Conservation (phyloP, 2,329 filamentous ascomycete species). For the Ophiostoma australiae region DNA sequence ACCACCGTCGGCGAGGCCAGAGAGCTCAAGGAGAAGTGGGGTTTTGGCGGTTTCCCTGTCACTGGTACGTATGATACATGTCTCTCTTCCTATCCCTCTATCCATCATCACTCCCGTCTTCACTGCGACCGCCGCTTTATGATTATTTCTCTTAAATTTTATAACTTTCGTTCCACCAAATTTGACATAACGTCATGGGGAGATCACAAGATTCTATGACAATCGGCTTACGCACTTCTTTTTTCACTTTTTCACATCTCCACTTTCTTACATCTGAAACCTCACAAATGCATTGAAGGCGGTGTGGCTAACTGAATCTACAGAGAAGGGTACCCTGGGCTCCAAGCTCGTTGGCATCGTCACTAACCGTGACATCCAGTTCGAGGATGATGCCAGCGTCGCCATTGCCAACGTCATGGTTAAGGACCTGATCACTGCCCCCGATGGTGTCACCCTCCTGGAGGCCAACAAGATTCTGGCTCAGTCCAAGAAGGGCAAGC, state of each 20-base stretch:
- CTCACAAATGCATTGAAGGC: background rate
- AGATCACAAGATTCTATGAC: conserved; percentile 45
- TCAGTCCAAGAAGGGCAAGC: conserved; percentile 97
- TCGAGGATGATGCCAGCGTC: conserved; percentile 69
- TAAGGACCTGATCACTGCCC: conserved; percentile 89
- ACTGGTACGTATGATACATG: conserved; percentile 67
- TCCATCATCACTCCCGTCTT: conserved; percentile 31
- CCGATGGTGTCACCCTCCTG: conserved; percentile 70
- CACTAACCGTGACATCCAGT: conserved; percentile 96
- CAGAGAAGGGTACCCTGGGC: conserved; percentile 86
- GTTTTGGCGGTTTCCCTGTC: conserved; percentile 96
- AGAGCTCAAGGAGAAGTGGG: conserved; percentile 94
- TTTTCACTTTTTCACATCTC: conserved; percentile 18
- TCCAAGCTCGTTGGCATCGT: conserved; percentile 97
- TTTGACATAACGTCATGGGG: conserved; percentile 82
- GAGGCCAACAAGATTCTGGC: conserved; percentile 93
- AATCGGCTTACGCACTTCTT: conserved; percentile 25
- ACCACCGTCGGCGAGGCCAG: conserved; percentile 90
- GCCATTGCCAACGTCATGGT: conserved; percentile 90
- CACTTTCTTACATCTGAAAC: conserved; percentile 17
- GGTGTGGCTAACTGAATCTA: conserved; percentile 37
- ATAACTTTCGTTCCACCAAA: conserved; percentile 99
- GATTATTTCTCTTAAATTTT: conserved; percentile 73
- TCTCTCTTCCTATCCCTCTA: conserved; percentile 13
- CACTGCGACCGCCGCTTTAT: conserved; percentile 37